phyloP scores from a whole-genome alignment of 192 early-diverging fungal genomes.

The Coemansia interrupta region DNA sequence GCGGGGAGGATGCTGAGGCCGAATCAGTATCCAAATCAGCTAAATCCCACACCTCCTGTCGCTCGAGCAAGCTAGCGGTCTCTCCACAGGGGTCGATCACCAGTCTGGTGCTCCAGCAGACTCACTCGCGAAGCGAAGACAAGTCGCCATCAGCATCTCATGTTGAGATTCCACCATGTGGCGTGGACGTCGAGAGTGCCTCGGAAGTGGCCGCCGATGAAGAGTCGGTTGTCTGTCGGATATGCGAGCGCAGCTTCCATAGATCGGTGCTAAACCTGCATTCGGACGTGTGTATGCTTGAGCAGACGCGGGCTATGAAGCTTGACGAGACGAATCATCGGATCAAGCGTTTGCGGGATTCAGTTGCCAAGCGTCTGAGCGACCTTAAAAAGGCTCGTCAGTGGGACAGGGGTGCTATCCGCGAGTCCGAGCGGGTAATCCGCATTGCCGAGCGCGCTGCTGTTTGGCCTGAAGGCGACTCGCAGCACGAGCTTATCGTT shows the following conservation, averaged over 20 bases:
- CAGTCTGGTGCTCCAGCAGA: constrained; percentile 6
- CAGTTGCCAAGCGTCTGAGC: constrained; percentile 48
- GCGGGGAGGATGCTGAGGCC: not conserved
- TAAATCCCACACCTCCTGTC: not conserved
- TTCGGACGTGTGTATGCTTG: constrained; percentile 73
- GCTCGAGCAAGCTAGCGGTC: not conserved
- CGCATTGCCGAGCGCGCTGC: constrained; percentile 45
- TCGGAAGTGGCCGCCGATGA: constrained; percentile 10
- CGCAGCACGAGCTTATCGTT: constrained; percentile 47
- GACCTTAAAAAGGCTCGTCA: constrained; percentile 45
- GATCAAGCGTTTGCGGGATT: constrained; percentile 57
- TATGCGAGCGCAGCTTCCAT: constrained; percentile 78
- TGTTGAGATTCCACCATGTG: not conserved
- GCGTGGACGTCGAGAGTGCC: not conserved
- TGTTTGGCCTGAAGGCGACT: constrained; percentile 49
- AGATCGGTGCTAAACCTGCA: constrained; percentile 68
- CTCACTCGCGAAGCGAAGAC: not conserved
- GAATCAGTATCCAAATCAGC: not conserved
- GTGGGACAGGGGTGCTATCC: constrained; percentile 33
- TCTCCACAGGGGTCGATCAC: constrained; percentile 5
- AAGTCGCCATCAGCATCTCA: not conserved
- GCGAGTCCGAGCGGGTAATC: constrained; percentile 38
- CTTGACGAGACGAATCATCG: constrained; percentile 59
- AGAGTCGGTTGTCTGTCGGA: constrained; percentile 69
- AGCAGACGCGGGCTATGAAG: constrained; percentile 66